Evolutionary conservation across 2,329 filamentous ascomycete genomes (phyloP).

Genomic region (Aspergillus udagawae): DNA sequence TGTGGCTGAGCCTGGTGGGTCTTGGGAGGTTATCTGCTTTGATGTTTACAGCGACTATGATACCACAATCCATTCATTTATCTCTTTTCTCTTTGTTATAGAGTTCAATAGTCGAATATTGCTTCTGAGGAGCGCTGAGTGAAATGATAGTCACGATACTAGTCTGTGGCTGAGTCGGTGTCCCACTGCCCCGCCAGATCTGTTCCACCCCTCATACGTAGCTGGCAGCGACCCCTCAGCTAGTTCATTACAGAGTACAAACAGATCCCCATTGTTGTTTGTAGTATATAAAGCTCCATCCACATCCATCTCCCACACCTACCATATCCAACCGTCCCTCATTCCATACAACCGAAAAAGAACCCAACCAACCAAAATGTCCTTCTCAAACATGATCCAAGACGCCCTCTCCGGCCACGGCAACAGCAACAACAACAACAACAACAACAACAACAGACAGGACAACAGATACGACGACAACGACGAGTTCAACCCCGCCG

Average conservation of each 20-base stretch:
- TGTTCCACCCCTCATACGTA: background rate
- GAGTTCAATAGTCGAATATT: background rate
- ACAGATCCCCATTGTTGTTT: background rate
- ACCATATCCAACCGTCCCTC: background rate
- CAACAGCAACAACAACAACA: background rate
- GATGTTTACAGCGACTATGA: background rate
- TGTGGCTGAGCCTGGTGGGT: background rate
- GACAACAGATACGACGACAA: conserved; percentile 18
- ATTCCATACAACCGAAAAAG: background rate
- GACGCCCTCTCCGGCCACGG: conserved; percentile 7
- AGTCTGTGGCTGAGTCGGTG: background rate
- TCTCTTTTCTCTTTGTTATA: background rate
- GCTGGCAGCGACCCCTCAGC: background rate
- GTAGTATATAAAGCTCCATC: background rate
- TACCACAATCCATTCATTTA: background rate
- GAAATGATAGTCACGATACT: background rate
- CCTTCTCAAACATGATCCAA: conserved; percentile 17
- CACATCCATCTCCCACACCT: background rate
- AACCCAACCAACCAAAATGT: conserved; percentile 16
- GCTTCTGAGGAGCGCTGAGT: too few species aligned
- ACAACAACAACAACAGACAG: background rate
- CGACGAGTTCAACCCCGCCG: conserved; percentile 53
- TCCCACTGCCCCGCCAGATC: background rate
- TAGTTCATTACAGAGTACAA: background rate
- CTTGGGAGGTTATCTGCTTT: background rate